phyloP scores from a whole-genome alignment of 441 rosid species.

The Pelargonium fulgidum region DNA sequence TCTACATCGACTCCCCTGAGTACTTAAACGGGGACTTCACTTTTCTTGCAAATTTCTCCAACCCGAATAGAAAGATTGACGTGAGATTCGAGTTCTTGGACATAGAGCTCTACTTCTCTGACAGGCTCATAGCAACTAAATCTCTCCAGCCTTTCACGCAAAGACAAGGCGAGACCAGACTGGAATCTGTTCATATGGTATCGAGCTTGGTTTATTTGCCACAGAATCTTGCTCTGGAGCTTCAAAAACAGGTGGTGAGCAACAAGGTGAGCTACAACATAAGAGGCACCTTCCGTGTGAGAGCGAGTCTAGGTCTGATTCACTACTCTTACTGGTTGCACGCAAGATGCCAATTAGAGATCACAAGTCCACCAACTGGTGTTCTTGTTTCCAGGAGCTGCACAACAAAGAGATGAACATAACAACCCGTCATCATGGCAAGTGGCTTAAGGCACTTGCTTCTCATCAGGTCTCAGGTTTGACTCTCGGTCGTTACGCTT shows the following conservation, averaged over 20 bases:
- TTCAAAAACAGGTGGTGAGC: slow-evolving; percentile 55
- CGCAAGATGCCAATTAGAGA: slow-evolving; percentile 52
- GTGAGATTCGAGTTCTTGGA: slow-evolving; percentile 49
- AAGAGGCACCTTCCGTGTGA: slow-evolving; percentile 57
- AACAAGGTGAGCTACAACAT: slow-evolving; percentile 53
- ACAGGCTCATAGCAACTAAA: slow-evolving; percentile 52
- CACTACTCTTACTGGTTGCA: slow-evolving; percentile 70
- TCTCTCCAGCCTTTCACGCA: slow-evolving; percentile 58
- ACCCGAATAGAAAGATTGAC: slow-evolving; percentile 60
- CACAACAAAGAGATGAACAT: slow-evolving; percentile 45
- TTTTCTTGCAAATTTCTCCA: slow-evolving; percentile 60
- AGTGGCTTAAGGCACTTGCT: too few species aligned
- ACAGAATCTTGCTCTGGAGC: slow-evolving; percentile 40
- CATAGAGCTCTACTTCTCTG: slow-evolving; percentile 54
- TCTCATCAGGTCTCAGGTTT: too few species aligned
- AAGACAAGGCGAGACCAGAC: slow-evolving; percentile 43
- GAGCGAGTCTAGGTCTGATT: slow-evolving; percentile 55
- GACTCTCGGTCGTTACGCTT: too few species aligned
- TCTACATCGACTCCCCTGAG: slow-evolving; percentile 67
- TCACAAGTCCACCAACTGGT: slow-evolving; percentile 75
- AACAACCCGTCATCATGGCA: too few species aligned
- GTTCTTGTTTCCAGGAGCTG: slow-evolving; percentile 47
- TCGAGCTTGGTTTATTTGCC: slow-evolving; percentile 77
- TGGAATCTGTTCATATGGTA: slow-evolving; percentile 50
- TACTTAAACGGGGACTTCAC: slow-evolving; percentile 70